phyloP scores from a whole-genome alignment of 2,329 filamentous ascomycete species.

The Drechslera avenae region DNA sequence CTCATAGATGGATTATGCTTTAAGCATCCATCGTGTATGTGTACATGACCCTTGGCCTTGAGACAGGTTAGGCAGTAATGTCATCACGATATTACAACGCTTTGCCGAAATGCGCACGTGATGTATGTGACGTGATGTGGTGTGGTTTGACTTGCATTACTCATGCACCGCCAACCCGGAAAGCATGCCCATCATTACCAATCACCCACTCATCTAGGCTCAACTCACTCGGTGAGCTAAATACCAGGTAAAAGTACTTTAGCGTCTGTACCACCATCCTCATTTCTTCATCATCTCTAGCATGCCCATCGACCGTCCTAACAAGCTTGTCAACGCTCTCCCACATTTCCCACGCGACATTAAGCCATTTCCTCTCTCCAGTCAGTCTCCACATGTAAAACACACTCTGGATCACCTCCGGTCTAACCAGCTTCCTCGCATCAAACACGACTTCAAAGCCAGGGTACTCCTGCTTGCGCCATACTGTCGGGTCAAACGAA shows the following conservation, averaged over 20 bases:
- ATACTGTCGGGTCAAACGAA: conserved; percentile 16
- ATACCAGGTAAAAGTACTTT: conserved; percentile 68
- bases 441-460: conserved; percentile 63
- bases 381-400: conserved; percentile 77
- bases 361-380: conserved; percentile 65
- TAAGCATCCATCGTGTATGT: conserved; percentile 29
- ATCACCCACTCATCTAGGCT: conserved; percentile 68
- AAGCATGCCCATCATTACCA: conserved; percentile 50
- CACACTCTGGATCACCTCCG: conserved; percentile 77
- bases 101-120: background rate
- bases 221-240: conserved; percentile 61
- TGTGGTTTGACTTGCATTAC: background rate
- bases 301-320: conserved; percentile 18
- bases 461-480: conserved; percentile 31
- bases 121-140: background rate
- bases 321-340: conserved; percentile 58
- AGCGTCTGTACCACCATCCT: conserved; percentile 68
- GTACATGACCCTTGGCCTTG: conserved; percentile 20
- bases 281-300: conserved; percentile 73
- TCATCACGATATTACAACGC: conserved; percentile 35
- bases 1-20: conserved; percentile 27
- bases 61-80: conserved; percentile 38
- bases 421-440: conserved; percentile 64
- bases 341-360: conserved; percentile 76
- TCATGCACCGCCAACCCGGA: conserved; percentile 19